phyloP scores from a whole-genome alignment of 805 yeast species.

The Kodamaea neixiangensis region DNA sequence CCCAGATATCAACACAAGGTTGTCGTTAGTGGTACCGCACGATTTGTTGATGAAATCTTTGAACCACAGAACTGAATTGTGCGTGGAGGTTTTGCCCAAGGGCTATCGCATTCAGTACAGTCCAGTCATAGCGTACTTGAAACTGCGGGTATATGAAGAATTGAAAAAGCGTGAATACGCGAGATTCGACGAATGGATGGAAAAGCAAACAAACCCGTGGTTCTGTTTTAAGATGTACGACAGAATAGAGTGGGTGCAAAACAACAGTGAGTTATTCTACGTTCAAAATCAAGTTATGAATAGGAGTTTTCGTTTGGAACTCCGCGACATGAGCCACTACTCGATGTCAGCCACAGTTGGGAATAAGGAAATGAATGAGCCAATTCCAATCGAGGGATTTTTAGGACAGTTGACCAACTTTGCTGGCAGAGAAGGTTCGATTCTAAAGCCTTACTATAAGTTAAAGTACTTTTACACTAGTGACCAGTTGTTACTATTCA shows the following conservation, averaged over 20 bases:
- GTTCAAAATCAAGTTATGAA: constrained; percentile 33
- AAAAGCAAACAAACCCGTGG: constrained; percentile 41
- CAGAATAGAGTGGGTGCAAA: constrained; percentile 56
- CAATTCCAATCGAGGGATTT: constrained; percentile 82
- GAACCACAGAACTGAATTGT: constrained; percentile 8
- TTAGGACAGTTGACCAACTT: constrained; percentile 56
- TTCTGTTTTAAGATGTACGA: constrained; percentile 68
- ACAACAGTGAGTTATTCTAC: constrained; percentile 29
- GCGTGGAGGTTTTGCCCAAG: constrained; percentile 12
- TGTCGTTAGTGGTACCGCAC: constrained; percentile 50
- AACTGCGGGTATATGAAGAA: constrained; percentile 35
- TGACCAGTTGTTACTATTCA: constrained; percentile 61
- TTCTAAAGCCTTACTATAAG: constrained; percentile 48
- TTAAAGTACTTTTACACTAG: constrained; percentile 64
- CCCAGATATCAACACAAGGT: constrained; percentile 46
- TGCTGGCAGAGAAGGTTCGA: constrained; percentile 41
- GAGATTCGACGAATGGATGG: constrained; percentile 18
- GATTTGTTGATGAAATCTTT: constrained; percentile 14
- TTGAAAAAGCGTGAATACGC: constrained; percentile 20
- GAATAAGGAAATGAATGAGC: constrained; percentile 45
- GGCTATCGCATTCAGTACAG: constrained; percentile 30
- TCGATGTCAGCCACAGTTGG: constrained; percentile 26
- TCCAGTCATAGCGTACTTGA: constrained; percentile 38
- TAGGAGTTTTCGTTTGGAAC: constrained; percentile 54
- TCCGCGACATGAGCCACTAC: constrained; percentile 49